These are phyloP conservation scores for Ogataea trehaloabstinens DNA, from an alignment of 805 yeast genomes.

Conservation along the genomic window DNA sequence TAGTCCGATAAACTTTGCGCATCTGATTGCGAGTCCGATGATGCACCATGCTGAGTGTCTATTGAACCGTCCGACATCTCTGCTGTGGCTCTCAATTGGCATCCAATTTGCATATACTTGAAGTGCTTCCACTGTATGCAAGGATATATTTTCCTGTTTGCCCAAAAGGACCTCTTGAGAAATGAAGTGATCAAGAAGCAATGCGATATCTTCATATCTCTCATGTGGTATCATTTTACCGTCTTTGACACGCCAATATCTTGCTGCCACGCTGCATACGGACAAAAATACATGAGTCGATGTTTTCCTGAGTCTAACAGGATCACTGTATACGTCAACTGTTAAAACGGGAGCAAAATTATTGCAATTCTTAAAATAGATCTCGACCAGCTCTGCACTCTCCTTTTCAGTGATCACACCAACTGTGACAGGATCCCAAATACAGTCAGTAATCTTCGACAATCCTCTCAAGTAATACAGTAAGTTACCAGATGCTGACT, in stretches of 20 bases:
- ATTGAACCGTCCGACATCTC: conserved; percentile 4
- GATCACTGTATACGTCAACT: conserved; percentile 1
- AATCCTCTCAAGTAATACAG: not conserved
- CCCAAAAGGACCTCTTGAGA: conserved; percentile 5
- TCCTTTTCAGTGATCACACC: conserved; percentile 4
- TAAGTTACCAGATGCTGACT: not conserved
- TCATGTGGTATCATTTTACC: conserved; percentile 1
- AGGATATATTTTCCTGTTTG: conserved; percentile 3
- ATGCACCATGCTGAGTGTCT: conserved; percentile 6
- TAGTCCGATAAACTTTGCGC: conserved; percentile 4
- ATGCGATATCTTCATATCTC: conserved; percentile 2
- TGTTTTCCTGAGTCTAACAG: not conserved
- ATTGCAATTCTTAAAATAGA: conserved; percentile 2
- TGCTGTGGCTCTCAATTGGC: conserved; percentile 3
- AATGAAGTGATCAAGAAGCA: conserved; percentile 2
- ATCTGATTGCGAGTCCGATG: conserved; percentile 4
- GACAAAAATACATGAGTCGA: conserved; percentile 2
- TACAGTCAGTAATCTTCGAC: conserved; percentile 1
- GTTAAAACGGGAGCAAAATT: conserved; percentile 5
- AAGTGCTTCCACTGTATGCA: conserved; percentile 4
- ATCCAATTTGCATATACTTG: conserved; percentile 6
- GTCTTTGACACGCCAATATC: conserved; percentile 1
- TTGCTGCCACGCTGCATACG: conserved; percentile 4
- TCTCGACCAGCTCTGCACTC: conserved; percentile 1
- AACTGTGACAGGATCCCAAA: conserved; percentile 4